A percentile compares a stretch with the other conserved stretches of the same genome.
Evolutionary conservation across 139 green algal species (phyloP).

Genomic region (Chlorella sp.): DNA sequence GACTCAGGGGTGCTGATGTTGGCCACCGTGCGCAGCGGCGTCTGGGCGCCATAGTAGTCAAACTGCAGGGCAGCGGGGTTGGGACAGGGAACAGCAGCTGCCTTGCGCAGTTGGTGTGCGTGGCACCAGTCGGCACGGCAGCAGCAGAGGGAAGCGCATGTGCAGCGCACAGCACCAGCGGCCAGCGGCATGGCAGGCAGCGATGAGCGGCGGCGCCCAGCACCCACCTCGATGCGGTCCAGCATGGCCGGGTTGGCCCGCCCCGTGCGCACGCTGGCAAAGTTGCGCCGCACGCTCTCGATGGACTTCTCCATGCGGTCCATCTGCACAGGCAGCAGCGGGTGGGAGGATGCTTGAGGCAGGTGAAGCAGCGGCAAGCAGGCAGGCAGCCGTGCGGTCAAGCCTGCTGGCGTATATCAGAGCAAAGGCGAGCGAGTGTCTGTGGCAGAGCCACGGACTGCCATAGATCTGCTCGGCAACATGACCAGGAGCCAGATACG

Average conservation of each 20-base stretch:
- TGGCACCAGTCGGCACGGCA: too few relatives aligned
- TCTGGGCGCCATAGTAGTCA: conserved; percentile 91
- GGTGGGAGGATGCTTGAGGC: background rate
- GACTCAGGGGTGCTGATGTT: conserved; percentile 88
- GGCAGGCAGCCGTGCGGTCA: background rate
- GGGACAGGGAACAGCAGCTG: too few relatives aligned
- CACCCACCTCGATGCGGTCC: conserved; percentile 83
- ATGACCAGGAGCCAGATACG: too few relatives aligned
- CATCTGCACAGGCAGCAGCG: conserved; percentile 42
- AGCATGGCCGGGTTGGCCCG: conserved; percentile 91
- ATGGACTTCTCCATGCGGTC: conserved; percentile 90
- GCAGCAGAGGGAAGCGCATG: background rate
- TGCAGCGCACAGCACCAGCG: too few relatives aligned
- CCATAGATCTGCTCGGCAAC: background rate
- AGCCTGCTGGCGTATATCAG: too few relatives aligned
- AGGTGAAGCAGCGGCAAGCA: background rate
- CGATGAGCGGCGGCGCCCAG: background rate
- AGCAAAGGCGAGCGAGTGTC: too few relatives aligned
- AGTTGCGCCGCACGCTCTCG: conserved; percentile 65
- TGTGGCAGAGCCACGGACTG: too few relatives aligned
- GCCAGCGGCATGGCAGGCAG: too few relatives aligned
- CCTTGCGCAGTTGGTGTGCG: too few relatives aligned
- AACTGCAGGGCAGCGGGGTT: conserved; percentile 73
- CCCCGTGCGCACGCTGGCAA: conserved; percentile 93
- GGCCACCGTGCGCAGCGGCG: conserved; percentile 88